Conservation (phyloP, 345 rosid species). For the Stellera chamaejasme region DNA sequence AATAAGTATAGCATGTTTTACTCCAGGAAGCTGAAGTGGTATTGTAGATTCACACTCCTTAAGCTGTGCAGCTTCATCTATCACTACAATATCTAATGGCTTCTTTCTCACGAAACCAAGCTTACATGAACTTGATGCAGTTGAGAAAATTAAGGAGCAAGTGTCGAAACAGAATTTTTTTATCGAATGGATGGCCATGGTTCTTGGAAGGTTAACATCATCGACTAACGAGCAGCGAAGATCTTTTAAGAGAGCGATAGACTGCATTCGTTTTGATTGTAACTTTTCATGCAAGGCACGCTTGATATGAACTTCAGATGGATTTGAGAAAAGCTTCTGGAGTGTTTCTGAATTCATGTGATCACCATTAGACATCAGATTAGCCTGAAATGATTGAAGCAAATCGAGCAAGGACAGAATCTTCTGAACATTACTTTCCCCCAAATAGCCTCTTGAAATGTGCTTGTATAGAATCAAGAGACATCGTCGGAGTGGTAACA, state of each 20-base stretch:
- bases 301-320: not conserved
- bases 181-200: not conserved
- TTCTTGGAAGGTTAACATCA: not conserved
- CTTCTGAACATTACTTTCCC: slow-evolving; percentile 8
- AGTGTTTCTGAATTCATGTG: slow-evolving; percentile 9
- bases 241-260: too few relatives aligned
- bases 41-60: too few relatives aligned
- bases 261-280: too few relatives aligned
- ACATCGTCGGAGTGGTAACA: not conserved
- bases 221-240: too few relatives aligned
- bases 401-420: slow-evolving; percentile 11
- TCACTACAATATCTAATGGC: too few relatives aligned
- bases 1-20: too few relatives aligned
- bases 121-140: too few relatives aligned
- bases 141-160: slow-evolving; percentile 25
- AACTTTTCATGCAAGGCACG: too few relatives aligned
- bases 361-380: not conserved
- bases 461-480: slow-evolving; percentile 17
- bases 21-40: too few relatives aligned
- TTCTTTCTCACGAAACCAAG: too few relatives aligned
- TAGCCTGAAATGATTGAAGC: slow-evolving; percentile 2
- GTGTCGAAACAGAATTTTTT: slow-evolving; percentile 17
- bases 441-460: slow-evolving; percentile 18
- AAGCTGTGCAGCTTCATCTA: too few relatives aligned
- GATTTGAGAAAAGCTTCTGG: slow-evolving; percentile 10